A percentile compares a stretch with the other conserved stretches of the same genome.
phyloP scores from a whole-genome alignment of 257 asterid genomes.

The Jasminum sambac region DNA sequence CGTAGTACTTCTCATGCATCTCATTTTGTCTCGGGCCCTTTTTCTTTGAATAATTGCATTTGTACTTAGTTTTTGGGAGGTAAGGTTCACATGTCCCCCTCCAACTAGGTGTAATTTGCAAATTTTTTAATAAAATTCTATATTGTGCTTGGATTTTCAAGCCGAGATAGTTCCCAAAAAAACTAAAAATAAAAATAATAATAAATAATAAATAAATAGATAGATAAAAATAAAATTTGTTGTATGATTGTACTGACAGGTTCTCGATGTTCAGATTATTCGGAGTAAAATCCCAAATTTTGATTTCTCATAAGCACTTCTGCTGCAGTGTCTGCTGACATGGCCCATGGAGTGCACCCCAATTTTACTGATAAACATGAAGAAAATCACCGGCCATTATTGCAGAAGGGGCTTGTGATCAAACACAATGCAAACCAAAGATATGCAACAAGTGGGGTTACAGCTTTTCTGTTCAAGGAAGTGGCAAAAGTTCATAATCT shows the following conservation, averaged over 20 bases:
- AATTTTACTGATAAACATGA: constrained; percentile 84
- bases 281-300: background rate
- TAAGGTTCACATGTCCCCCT: too few species aligned
- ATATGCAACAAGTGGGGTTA: constrained; percentile 97
- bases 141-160: too few species aligned
- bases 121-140: too few species aligned
- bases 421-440: constrained; percentile 98
- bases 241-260: background rate
- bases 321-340: constrained; percentile 93
- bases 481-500: constrained; percentile 77
- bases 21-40: too few species aligned
- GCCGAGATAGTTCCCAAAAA: too few species aligned
- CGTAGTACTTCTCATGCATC: too few species aligned
- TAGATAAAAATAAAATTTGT: background rate
- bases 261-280: background rate
- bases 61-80: too few species aligned
- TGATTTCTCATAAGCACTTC: constrained; percentile 24
- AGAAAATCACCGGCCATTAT: constrained; percentile 86
- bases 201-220: too few species aligned
- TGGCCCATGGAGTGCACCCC: constrained; percentile 99
- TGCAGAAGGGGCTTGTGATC: constrained; percentile 94
- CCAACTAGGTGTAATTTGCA: too few species aligned
- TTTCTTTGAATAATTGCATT: too few species aligned
- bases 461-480: constrained; percentile 94
- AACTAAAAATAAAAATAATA: too few species aligned